A percentile compares a stretch with the other conserved stretches of the same genome.
Conservation (phyloP, 1,284 basidiomycete genomes). For the Earliella scabrosa region DNA sequence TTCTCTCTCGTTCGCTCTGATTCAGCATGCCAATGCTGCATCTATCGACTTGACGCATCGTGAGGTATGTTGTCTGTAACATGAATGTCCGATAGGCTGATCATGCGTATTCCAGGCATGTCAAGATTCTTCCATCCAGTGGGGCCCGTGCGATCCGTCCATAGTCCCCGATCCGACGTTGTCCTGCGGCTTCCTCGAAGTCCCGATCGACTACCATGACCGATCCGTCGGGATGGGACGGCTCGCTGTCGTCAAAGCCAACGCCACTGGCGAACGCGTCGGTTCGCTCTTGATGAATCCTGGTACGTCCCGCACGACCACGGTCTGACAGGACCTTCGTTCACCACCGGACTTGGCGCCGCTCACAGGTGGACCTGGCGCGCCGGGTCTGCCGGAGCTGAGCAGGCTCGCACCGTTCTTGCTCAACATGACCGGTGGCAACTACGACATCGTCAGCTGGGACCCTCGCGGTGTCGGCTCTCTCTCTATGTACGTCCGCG, state of each 20-base stretch:
- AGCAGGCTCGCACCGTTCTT: not conserved
- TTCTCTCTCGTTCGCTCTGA: too few species aligned
- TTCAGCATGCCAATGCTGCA: too few species aligned
- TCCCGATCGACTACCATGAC: constrained; percentile 14
- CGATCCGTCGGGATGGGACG: constrained; percentile 1
- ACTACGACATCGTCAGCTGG: constrained; percentile 18
- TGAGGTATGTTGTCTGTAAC: too few species aligned
- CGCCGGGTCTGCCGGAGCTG: not conserved
- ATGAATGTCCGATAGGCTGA: too few species aligned
- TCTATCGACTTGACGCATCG: too few species aligned
- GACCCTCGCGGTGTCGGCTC: constrained; percentile 19
- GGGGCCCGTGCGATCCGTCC: not conserved
- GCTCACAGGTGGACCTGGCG: not conserved
- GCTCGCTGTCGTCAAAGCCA: constrained; percentile 13
- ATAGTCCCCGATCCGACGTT: not conserved
- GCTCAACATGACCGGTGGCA: constrained; percentile 3
- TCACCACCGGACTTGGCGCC: not conserved
- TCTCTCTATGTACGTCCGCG: constrained; percentile 2
- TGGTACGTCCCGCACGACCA: not conserved
- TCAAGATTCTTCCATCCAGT: too few species aligned
- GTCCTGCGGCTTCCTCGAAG: not conserved
- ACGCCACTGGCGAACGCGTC: constrained; percentile 7
- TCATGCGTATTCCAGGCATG: too few species aligned
- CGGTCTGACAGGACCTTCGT: too few species aligned
- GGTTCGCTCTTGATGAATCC: constrained; percentile 4